Conservation (phyloP, 495 filamentous ascomycete genomes). For the Podospora pseudoanserina region DNA sequence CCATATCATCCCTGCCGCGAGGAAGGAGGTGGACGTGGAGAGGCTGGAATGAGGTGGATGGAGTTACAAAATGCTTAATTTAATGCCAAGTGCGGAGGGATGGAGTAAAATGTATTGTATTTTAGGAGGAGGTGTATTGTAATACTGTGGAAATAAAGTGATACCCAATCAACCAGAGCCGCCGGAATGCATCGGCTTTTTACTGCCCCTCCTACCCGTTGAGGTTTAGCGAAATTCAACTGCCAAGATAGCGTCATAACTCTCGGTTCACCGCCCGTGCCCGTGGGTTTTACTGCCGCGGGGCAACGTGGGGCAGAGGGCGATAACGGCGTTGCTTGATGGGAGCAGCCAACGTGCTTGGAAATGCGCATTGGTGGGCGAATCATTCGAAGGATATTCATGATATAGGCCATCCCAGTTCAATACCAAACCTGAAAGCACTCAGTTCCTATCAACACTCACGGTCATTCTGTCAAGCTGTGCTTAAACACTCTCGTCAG, state of each 20-base stretch:
- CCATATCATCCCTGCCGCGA: constrained; percentile 2
- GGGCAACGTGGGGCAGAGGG: constrained; percentile 24
- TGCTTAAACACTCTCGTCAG: background rate
- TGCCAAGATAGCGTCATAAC: constrained; percentile 22
- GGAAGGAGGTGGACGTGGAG: background rate
- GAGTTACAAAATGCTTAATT: background rate
- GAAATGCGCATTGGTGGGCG: background rate
- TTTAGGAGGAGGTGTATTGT: background rate
- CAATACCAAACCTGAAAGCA: background rate
- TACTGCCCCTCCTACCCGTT: constrained; percentile 29
- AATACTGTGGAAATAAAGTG: background rate
- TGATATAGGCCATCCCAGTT: background rate
- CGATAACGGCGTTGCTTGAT: constrained; percentile 26
- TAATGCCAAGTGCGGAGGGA: background rate
- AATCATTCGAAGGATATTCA: background rate
- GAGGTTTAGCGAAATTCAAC: constrained; percentile 21
- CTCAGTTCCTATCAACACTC: background rate
- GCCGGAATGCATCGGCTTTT: constrained; percentile 1
- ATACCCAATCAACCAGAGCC: constrained; percentile 14
- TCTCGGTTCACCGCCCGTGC: constrained; percentile 26
- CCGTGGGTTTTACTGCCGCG: constrained; percentile 33
- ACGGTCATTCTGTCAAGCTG: background rate
- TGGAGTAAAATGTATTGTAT: background rate
- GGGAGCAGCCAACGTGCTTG: background rate
- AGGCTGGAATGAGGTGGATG: background rate